phyloP scores from a whole-genome alignment of 2,329 filamentous ascomycete genomes.

The Tolypocladium inflatum region DNA sequence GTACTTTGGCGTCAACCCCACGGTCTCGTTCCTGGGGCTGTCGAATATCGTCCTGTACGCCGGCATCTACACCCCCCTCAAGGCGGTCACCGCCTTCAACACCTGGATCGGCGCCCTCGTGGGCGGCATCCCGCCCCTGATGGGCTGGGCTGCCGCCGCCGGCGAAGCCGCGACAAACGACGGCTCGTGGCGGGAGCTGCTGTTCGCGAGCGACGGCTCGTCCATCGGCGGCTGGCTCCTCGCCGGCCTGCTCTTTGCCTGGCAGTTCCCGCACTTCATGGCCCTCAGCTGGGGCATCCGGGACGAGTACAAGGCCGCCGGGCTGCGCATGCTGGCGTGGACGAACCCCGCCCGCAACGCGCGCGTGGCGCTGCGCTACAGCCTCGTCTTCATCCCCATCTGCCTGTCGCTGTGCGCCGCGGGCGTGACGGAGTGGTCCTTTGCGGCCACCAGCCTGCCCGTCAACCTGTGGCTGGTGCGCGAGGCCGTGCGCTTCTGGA shows the following conservation, averaged over 20 bases:
- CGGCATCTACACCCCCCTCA: conserved; percentile 85
- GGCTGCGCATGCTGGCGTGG: conserved; percentile 71
- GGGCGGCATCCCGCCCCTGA: conserved; percentile 86
- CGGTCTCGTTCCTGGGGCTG: conserved; percentile 75
- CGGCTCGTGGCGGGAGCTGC: conserved; percentile 67
- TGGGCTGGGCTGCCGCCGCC: conserved; percentile 96
- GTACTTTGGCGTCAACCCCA: conserved; percentile 89
- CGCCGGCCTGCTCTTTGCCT: conserved; percentile 76
- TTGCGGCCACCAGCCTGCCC: conserved; percentile 68
- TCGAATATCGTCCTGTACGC: conserved; percentile 86
- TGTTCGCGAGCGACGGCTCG: conserved; percentile 55
- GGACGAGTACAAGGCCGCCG: conserved; percentile 72
- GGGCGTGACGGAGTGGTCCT: conserved; percentile 78
- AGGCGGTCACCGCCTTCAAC: conserved; percentile 76
- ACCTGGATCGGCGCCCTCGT: conserved; percentile 94
- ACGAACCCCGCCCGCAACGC: conserved; percentile 77
- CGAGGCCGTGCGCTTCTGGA: conserved; percentile 77
- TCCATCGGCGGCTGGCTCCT: conserved; percentile 79
- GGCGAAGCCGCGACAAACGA: conserved; percentile 73
- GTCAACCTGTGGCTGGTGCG: conserved; percentile 80
- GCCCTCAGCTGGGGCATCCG: conserved; percentile 80
- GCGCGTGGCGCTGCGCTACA: conserved; percentile 82
- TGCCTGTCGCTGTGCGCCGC: conserved; percentile 70
- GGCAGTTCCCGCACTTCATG: conserved; percentile 99
- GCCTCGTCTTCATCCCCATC: conserved; percentile 74